Evolutionary conservation across 2,329 filamentous ascomycete species (phyloP), one percentile per base, ranked within the genome.

Genomic region (Escovopsis weberi): DNA sequence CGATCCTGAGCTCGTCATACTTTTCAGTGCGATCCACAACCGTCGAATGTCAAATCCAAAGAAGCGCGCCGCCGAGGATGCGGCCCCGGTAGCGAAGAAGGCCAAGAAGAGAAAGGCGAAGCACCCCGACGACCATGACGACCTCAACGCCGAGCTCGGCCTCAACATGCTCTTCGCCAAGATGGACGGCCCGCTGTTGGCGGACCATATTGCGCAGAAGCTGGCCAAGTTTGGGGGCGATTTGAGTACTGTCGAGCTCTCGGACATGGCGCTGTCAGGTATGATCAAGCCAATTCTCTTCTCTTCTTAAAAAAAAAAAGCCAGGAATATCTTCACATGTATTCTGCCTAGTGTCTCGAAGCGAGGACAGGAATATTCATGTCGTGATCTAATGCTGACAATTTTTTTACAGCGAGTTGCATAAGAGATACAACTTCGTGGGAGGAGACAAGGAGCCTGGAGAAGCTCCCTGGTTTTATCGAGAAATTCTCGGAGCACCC

Each of bases 381-480:
- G 15, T 15, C 15, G 15, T 15, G 15, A 15, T 15, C 15, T 15
- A 15, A 15, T 15, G 15, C 15, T 50, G n/a, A 50, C 36, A 15
- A 33, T 39, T 26, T 36, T 28, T 32, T 10, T 28, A 32, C 50
- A 88, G 85, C 80, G 48, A 78, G 70, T 48, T 75, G 78, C 4
- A 86, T 96, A 55, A 67, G 74, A 46, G 86, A 96, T 60, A 89
- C 85, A 3, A 87, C 82, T 1, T 75, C 74, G 26, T 95, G 81
- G 69, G 65, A 75, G 30, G 69, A 80, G 48, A 58, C 72, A 18
- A 74, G 88, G 54, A 78, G 67, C 6, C 66, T 86, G 39, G 76
- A 83, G 2, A 81, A 87, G 47, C 69, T 96, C 12, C 78, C 89
- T 1, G 70, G 69, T 0, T 98, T 94, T 53, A 61, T 98, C 39